Percentiles rank a stretch among this genome's conserved stretches.
phyloP scores from a whole-genome alignment of 805 yeast species.

The Yarrowia osloensis region DNA sequence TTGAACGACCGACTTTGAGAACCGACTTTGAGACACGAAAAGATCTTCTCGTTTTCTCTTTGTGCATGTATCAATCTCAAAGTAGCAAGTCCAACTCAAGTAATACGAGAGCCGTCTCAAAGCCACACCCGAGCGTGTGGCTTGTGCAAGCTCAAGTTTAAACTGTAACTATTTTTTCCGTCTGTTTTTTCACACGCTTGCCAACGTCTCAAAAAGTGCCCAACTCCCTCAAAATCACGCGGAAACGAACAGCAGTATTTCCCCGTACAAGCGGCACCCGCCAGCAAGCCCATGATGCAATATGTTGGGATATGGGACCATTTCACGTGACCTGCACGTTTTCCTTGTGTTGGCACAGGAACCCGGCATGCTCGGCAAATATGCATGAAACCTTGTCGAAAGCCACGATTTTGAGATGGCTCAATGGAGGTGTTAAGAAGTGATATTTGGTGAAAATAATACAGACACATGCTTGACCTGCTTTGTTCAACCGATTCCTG shows the following conservation, averaged over 20 bases:
- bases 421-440: too few relatives aligned
- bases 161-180: not conserved
- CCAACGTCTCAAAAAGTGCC: not conserved
- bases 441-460: not conserved
- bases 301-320: constrained; percentile 10
- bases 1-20: too few relatives aligned
- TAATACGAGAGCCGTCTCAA: not conserved
- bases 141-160: not conserved
- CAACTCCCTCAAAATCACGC: not conserved
- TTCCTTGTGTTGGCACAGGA: not conserved
- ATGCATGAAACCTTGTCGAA: not conserved
- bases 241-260: too few relatives aligned
- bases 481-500: too few relatives aligned
- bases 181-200: too few relatives aligned
- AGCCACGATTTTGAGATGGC: not conserved
- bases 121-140: constrained; percentile 16
- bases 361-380: not conserved
- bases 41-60: too few relatives aligned
- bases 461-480: too few relatives aligned
- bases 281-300: not conserved
- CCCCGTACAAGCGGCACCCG: too few relatives aligned
- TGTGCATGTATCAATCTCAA: too few relatives aligned
- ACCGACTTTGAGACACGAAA: too few relatives aligned
- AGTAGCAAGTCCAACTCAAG: too few relatives aligned
- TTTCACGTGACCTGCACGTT: constrained; percentile 27